Conservation (phyloP, 495 filamentous ascomycete genomes). For the Penicillium argentinense region DNA sequence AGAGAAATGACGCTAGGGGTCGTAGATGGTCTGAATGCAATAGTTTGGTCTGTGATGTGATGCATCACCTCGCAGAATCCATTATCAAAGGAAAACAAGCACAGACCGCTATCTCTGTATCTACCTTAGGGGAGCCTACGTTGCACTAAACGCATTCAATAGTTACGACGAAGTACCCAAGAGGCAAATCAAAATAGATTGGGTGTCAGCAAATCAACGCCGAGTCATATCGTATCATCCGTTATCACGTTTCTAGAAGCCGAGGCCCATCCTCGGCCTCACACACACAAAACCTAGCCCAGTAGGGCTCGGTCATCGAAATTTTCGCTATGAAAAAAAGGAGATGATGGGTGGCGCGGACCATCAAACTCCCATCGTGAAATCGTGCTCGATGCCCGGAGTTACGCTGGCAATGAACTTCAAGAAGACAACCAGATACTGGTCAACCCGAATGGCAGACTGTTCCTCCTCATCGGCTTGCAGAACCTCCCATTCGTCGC, state of each 20-base stretch:
- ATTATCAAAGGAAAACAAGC: neutral
- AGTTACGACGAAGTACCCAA: neutral
- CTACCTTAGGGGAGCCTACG: no score
- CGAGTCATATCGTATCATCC: conserved; percentile 10
- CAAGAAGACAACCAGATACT: conserved; percentile 95
- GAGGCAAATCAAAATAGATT: conserved; percentile 1
- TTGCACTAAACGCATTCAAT: no score
- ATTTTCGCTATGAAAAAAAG: no score
- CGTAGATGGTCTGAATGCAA: neutral
- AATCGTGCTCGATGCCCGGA: conserved; percentile 96
- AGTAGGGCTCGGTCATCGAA: no score
- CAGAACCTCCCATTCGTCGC: conserved; percentile 87
- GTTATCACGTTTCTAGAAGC: neutral
- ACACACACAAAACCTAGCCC: conserved; percentile 2
- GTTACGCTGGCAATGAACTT: conserved; percentile 99
- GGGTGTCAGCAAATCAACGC: conserved; percentile 21
- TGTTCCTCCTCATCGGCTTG: conserved; percentile 70
- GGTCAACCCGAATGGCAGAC: conserved; percentile 90
- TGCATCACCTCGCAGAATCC: neutral
- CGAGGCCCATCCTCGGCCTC: neutral
- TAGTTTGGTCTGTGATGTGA: neutral
- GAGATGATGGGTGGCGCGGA: no score
- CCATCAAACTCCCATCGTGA: conserved; percentile 87
- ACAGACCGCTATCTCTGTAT: neutral
- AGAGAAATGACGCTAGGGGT: conserved; percentile 11